phyloP scores from a whole-genome alignment of 805 yeast genomes.

The Suhomyces xylopsoci region DNA sequence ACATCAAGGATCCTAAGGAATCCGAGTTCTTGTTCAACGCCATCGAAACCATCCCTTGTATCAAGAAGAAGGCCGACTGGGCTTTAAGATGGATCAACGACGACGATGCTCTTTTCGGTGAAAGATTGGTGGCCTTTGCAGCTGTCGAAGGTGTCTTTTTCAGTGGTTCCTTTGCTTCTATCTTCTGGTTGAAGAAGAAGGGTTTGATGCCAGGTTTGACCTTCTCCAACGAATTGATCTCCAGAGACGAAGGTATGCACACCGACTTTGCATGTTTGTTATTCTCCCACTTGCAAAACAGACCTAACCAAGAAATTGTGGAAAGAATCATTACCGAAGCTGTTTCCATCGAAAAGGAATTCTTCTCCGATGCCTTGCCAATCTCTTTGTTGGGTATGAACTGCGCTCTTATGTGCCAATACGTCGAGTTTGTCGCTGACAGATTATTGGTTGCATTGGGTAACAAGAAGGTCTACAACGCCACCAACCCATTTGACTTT shows the following conservation, averaged over 20 bases:
- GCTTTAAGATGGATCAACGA: constrained; percentile 96
- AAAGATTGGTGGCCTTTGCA: constrained; percentile 96
- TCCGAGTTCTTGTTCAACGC: constrained; percentile 89
- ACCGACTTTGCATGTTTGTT: constrained; percentile 97
- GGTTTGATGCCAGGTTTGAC: constrained; percentile 99
- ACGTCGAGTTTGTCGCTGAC: constrained; percentile 97
- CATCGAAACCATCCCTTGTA: constrained; percentile 93
- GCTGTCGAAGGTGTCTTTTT: constrained; percentile 99
- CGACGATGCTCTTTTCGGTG: constrained; percentile 83
- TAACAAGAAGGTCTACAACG: constrained; percentile 83
- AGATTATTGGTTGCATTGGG: constrained; percentile 90
- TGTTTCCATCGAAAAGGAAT: constrained; percentile 89
- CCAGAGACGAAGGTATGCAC: constrained; percentile 98
- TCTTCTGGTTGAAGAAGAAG: constrained; percentile 98
- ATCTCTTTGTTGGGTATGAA: constrained; percentile 94
- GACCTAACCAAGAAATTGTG: constrained; percentile 77
- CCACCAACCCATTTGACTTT: constrained; percentile 92
- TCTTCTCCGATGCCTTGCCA: constrained; percentile 93
- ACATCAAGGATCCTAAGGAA: constrained; percentile 94
- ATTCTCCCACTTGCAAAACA: constrained; percentile 87
- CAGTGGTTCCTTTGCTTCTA: constrained; percentile 97
- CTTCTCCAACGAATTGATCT: constrained; percentile 94
- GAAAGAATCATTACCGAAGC: constrained; percentile 92
- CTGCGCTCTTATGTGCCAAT: constrained; percentile 90
- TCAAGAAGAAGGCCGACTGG: constrained; percentile 97